Evolutionary conservation across 2,329 filamentous ascomycete species (phyloP).

Genomic region (Pyricularia grisea): DNA sequence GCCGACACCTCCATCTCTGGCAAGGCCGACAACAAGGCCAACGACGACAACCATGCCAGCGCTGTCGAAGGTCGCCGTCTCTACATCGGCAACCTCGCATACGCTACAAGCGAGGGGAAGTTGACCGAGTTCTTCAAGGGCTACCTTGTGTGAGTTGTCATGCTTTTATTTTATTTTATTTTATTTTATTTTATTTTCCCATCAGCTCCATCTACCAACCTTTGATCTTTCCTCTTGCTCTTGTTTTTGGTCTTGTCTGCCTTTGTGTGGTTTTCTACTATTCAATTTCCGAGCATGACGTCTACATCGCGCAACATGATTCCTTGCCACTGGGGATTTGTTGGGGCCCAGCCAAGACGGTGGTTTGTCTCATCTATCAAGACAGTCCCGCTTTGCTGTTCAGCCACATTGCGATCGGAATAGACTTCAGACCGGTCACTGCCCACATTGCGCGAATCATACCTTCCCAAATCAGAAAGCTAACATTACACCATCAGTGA

Average conservation of each 20-base stretch:
- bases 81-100: constrained; percentile 99
- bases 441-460: not conserved
- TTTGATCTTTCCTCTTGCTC: not conserved
- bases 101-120: constrained; percentile 99
- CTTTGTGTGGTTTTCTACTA: not conserved
- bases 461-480: not conserved
- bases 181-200: not conserved
- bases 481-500: constrained; percentile 48
- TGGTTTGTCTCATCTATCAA: not conserved
- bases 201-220: not conserved
- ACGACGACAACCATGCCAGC: constrained; percentile 90
- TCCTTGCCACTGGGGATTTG: not conserved
- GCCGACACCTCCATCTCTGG: constrained; percentile 62
- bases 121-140: constrained; percentile 99
- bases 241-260: not conserved
- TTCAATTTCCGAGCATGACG: not conserved
- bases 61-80: constrained; percentile 98
- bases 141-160: constrained; percentile 85
- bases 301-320: not conserved
- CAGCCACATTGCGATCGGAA: not conserved
- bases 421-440: not conserved
- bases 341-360: not conserved
- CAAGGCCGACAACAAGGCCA: constrained; percentile 50
- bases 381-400: not conserved
- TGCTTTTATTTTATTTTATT: not conserved